These are phyloP conservation scores for Microbotryum violaceum DNA, from an alignment of 1,284 basidiomycete species.

Conservation along the genomic window DNA sequence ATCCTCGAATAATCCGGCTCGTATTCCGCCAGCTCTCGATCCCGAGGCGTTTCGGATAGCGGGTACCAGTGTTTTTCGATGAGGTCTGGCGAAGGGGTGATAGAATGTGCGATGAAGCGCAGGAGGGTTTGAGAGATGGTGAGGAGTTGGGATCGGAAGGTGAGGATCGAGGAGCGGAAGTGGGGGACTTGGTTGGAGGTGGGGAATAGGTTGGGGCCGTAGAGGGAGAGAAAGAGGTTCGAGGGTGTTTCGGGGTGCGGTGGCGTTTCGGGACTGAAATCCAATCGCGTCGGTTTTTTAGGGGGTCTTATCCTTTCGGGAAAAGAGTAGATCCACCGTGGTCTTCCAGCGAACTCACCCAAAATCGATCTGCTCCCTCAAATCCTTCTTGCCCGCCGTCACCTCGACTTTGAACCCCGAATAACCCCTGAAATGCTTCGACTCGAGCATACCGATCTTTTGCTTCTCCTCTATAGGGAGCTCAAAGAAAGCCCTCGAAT, in stretches of 20 bases:
- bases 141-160: constrained; percentile 4
- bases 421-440: constrained; percentile 17
- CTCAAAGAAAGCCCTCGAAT: constrained; percentile 8
- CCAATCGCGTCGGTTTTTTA: too few relatives aligned
- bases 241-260: not conserved
- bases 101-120: constrained; percentile 2
- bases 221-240: constrained; percentile 13
- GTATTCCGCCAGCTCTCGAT: too few relatives aligned
- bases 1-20: constrained; percentile 17
- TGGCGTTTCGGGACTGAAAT: not conserved
- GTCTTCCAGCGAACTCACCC: constrained; percentile 3
- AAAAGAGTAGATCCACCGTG: too few relatives aligned
- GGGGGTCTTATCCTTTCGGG: too few relatives aligned
- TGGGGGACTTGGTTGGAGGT: constrained; percentile 1
- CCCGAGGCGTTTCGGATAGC: not conserved
- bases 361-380: constrained; percentile 22
- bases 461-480: constrained; percentile 3
- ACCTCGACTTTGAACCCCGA: constrained; percentile 11
- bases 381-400: constrained; percentile 11
- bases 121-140: constrained; percentile 8
- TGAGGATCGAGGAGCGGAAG: constrained; percentile 4
- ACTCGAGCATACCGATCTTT: constrained; percentile 7
- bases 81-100: constrained; percentile 3
- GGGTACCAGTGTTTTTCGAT: not conserved
- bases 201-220: constrained; percentile 23